Percentiles rank a stretch among this genome's conserved stretches.
phyloP scores from a whole-genome alignment of 768 basidiomycete species.

The Amyloporia xantha region DNA sequence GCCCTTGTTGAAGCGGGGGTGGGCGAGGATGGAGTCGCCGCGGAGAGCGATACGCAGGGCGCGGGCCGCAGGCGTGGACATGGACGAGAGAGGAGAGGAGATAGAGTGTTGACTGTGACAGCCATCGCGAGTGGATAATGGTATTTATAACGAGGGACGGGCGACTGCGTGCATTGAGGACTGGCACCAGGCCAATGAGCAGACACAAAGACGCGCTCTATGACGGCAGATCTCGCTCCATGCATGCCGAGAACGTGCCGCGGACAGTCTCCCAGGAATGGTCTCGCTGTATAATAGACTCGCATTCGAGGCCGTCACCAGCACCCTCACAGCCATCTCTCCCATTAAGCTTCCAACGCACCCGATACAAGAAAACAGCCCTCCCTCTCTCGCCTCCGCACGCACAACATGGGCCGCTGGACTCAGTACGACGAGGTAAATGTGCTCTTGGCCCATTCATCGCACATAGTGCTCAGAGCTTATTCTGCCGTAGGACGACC shows the following conservation, averaged over 20 bases:
- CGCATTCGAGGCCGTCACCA: too few relatives aligned
- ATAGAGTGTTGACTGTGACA: neutral
- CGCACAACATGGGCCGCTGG: slow-evolving; percentile 28
- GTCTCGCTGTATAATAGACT: neutral
- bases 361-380: neutral
- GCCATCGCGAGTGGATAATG: slow-evolving; percentile 6
- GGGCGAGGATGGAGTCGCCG: slow-evolving; percentile 56
- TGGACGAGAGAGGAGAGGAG: slow-evolving; percentile 5
- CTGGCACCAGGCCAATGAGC: too few relatives aligned
- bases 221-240: neutral
- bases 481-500: slow-evolving; percentile 35
- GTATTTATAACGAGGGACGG: neutral
- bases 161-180: neutral
- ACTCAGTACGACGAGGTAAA: slow-evolving; percentile 32
- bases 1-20: slow-evolving; percentile 73
- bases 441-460: neutral
- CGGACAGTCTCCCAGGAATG: neutral
- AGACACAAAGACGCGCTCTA: neutral
- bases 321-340: neutral
- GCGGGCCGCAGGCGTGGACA: slow-evolving; percentile 16
- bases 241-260: neutral
- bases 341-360: neutral
- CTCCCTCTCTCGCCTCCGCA: neutral
- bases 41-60: slow-evolving; percentile 44
- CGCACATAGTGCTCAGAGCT: slow-evolving; percentile 2